A percentile compares a stretch with the other conserved stretches of the same genome.
Evolutionary conservation across 148 eudicot species (phyloP).

Genomic region (Vaccinium corymbosum): DNA sequence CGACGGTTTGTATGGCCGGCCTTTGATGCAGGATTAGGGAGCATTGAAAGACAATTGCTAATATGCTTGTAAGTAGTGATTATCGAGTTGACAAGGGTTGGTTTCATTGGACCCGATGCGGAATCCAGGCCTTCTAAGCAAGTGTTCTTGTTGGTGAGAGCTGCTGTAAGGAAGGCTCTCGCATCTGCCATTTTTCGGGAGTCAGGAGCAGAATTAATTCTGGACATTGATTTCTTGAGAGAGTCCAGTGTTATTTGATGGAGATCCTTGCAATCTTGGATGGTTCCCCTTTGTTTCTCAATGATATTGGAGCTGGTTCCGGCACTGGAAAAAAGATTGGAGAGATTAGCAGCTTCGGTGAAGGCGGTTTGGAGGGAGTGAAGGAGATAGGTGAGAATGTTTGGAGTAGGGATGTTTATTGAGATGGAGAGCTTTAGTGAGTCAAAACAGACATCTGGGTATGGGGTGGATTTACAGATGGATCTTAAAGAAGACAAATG

Average conservation of each 20-base stretch:
- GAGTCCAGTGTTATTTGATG: slow-evolving; percentile 54
- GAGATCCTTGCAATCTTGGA: slow-evolving; percentile 80
- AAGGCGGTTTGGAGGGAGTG: slow-evolving; percentile 61
- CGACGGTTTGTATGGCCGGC: slow-evolving; percentile 22
- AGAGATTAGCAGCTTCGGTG: slow-evolving; percentile 46
- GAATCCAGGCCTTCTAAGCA: slow-evolving; percentile 78
- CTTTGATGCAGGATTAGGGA: slow-evolving; percentile 22
- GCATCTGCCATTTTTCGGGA: slow-evolving; percentile 40
- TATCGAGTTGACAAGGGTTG: slow-evolving; percentile 39
- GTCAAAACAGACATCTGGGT: slow-evolving; percentile 59
- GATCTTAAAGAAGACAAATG: slow-evolving; percentile 35
- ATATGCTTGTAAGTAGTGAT: slow-evolving; percentile 46
- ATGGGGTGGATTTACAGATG: slow-evolving; percentile 64
- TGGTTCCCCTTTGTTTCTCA: slow-evolving; percentile 59
- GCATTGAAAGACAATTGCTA: slow-evolving; percentile 68
- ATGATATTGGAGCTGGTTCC: slow-evolving; percentile 26
- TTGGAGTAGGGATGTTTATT: slow-evolving; percentile 35
- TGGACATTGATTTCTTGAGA: slow-evolving; percentile 44
- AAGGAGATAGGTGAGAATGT: slow-evolving; percentile 45
- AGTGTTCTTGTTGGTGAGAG: slow-evolving; percentile 74
- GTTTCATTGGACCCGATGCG: slow-evolving; percentile 57
- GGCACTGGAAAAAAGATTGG: slow-evolving; percentile 37
- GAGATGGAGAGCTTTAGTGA: slow-evolving; percentile 55
- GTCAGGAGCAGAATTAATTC: slow-evolving; percentile 23
- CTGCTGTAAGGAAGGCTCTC: slow-evolving; percentile 58